Evolutionary conservation across 78 protist species (phyloP), one percentile per base, ranked within the genome.

Genomic region (Salpingoeca rosetta): DNA sequence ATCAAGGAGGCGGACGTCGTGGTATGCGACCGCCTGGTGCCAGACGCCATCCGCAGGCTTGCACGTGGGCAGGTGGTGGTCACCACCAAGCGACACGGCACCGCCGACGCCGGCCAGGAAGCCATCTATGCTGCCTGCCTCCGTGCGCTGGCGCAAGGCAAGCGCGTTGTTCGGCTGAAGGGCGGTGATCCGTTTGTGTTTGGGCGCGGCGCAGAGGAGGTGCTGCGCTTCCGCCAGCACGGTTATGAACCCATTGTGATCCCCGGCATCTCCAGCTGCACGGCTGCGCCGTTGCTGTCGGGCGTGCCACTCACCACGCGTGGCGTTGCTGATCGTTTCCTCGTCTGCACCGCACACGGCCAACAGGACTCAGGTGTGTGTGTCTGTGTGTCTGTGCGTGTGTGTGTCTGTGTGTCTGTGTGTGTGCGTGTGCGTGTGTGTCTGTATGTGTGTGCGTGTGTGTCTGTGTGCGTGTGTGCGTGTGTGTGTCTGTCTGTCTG

Each of bases 121-220:
- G 92, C 81, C 74, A 40, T 86, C n/a, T 38, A 45, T 31, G 84
- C 44, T 17, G 76, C 81, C 86, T 44, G 83, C 41, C 42, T 76
- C 24, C 85, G 82, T 0, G 90, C 76, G 28, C 73, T 90, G 77
- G 45, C 26, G 40, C 31, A 37, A 73, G 88, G 90, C 74, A 25
- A 76, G 43, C 0, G 38, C 11, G 92, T 90, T 42, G 89, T 86
- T 2, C 82, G 92, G 2, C 87, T 90, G 80, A 90, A 90, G 83
- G 51, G 77, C 37, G 92, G 92, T 44, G 92, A 90, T 38, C 92
- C 92, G n/a, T 86, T 85, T 2, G 81, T 90, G 42, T 90, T 80
- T 39, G 92, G 92, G 10, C 87, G 92, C 25, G 92, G 87, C 42
- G 88, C 86, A 1, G 92, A 90, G 83, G 92, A 90, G 89, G 2